Evolutionary conservation across 1,139 yeast genomes (phyloP).

Genomic region (Casaregolazyma suthepensis): DNA sequence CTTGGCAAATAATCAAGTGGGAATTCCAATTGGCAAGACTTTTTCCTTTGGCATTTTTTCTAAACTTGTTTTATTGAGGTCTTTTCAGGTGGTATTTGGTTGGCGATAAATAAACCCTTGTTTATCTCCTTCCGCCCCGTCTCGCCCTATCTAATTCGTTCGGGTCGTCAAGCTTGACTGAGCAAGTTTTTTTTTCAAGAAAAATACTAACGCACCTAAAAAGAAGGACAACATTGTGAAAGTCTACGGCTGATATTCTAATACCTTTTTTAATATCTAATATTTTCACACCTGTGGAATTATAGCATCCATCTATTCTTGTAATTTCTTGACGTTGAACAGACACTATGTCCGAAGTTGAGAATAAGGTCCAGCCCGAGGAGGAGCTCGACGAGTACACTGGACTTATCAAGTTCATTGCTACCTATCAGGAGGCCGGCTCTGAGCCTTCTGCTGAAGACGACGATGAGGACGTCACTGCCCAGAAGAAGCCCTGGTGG

Average conservation of each 20-base stretch:
- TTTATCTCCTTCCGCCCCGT: not conserved
- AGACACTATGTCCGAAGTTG: conserved; percentile 10
- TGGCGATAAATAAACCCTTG: not conserved
- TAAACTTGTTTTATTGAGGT: not conserved
- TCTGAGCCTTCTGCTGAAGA: conserved; percentile 21
- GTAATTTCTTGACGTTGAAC: not conserved
- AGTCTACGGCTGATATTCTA: conserved; percentile 3
- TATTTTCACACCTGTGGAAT: not conserved
- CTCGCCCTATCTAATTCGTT: not conserved
- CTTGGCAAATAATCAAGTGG: not conserved
- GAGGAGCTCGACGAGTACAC: conserved; percentile 30
- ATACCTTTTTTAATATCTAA: conserved; percentile 7
- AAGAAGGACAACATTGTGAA: conserved; percentile 7
- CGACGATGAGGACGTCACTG: conserved; percentile 21
- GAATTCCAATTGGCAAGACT: not conserved
- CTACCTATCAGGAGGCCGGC: conserved; percentile 30
- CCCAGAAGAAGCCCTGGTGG: conserved; percentile 22
- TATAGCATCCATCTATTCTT: not conserved
- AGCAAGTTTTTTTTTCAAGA: too few relatives aligned
- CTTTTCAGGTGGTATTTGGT: not conserved
- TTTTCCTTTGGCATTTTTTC: not conserved
- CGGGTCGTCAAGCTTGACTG: not conserved
- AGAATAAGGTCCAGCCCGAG: conserved; percentile 11
- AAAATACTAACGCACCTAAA: not conserved
- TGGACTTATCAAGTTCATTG: conserved; percentile 32